These are phyloP conservation scores for Chlorella vulgaris DNA, from an alignment of 139 green algal genomes.

Conservation along the genomic window DNA sequence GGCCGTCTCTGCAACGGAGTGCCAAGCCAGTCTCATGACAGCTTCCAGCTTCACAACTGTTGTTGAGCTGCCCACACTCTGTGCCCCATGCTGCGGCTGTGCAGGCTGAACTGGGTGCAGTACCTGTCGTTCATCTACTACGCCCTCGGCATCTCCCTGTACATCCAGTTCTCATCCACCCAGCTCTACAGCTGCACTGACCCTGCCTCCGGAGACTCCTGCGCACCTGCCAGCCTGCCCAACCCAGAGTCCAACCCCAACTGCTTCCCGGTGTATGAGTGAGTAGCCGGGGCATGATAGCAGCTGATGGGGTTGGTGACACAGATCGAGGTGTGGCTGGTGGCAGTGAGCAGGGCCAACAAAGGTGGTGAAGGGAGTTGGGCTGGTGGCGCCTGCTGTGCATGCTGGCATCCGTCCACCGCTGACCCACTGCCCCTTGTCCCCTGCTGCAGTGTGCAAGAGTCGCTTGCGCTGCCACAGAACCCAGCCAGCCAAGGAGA, in stretches of 20 bases:
- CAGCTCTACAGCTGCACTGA: conserved; percentile 36
- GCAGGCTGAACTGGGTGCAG: conserved; percentile 61
- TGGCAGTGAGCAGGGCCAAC: too few relatives aligned
- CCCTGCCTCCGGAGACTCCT: conserved; percentile 10
- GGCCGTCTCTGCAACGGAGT: too few relatives aligned
- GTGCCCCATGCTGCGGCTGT: too few relatives aligned
- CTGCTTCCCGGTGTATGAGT: conserved; percentile 32
- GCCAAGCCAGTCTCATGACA: too few relatives aligned
- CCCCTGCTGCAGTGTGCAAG: conserved; percentile 30
- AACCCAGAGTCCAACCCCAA: conserved; percentile 12
- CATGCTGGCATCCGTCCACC: background rate
- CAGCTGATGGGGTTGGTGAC: background rate
- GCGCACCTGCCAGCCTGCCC: background rate
- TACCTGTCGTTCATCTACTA: conserved; percentile 70
- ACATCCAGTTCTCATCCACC: conserved; percentile 36
- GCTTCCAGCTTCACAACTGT: too few relatives aligned
- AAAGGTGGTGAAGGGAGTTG: too few relatives aligned
- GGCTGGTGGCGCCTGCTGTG: too few relatives aligned
- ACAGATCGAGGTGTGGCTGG: background rate
- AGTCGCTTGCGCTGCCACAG: conserved; percentile 26
- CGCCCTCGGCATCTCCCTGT: conserved; percentile 32
- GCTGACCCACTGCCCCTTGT: background rate
- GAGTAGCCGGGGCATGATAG: background rate
- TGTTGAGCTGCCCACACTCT: background rate
- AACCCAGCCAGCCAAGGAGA: conserved; percentile 33